Conservation (phyloP, 768 basidiomycete genomes). For the Agrocybe praecox region DNA sequence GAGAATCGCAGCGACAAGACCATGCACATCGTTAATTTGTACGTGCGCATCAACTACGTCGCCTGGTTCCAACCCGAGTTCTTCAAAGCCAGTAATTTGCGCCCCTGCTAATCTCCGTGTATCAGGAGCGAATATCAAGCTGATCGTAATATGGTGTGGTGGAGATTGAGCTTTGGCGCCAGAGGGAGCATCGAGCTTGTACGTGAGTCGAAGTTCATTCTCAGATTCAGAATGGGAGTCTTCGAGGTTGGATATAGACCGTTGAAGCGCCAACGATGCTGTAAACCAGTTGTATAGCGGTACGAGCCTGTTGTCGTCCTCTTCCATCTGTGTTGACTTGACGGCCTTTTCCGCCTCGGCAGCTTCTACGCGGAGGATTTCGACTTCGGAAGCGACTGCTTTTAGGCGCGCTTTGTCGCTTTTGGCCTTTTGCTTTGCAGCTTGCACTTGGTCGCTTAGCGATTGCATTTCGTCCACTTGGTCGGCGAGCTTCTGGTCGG, state of each 20-base stretch:
- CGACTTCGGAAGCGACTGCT: constrained; percentile 52
- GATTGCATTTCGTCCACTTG: constrained; percentile 82
- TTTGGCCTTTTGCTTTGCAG: constrained; percentile 50
- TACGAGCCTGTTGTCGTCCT: constrained; percentile 65
- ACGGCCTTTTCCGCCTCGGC: constrained; percentile 75
- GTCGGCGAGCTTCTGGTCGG: constrained; percentile 70
- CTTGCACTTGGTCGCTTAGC: constrained; percentile 67
- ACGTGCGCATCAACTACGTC: constrained; percentile 66
- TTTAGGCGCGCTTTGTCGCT: constrained; percentile 66
- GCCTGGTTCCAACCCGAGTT: constrained; percentile 52
- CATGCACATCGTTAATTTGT: constrained; percentile 65
- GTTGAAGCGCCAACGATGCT: constrained; percentile 67
- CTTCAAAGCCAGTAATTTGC: constrained; percentile 51
- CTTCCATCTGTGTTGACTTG: constrained; percentile 54
- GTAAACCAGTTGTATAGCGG: constrained; percentile 78
- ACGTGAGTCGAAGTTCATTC: constrained; percentile 77
- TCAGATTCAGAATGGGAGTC: constrained; percentile 65
- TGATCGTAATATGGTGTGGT: constrained; percentile 47
- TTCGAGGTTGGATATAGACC: constrained; percentile 59
- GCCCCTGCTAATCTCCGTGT: constrained; percentile 67
- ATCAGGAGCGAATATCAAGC: constrained; percentile 70
- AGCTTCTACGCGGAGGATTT: constrained; percentile 58
- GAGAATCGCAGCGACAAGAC: constrained; percentile 63
- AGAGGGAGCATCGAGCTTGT: constrained; percentile 42
- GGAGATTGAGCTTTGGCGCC: constrained; percentile 14